These are phyloP conservation scores for Terfezia boudieri DNA, from an alignment of 495 filamentous ascomycete species.

Conservation along the genomic window DNA sequence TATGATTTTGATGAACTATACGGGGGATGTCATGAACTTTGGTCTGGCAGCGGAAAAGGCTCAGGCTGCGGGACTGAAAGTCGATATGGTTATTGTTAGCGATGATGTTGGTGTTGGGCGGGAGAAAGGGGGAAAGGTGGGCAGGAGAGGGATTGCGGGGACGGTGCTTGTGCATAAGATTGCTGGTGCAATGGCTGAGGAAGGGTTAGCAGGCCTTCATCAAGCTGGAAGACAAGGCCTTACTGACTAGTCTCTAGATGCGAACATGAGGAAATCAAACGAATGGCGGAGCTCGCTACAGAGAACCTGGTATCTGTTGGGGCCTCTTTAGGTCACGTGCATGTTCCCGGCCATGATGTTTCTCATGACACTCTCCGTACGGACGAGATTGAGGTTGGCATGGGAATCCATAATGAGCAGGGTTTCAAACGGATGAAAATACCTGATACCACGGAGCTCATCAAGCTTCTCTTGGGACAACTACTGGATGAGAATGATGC, in stretches of 20 bases:
- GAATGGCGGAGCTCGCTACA: constrained; percentile 47
- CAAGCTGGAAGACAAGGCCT: not conserved
- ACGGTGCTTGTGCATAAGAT: constrained; percentile 82
- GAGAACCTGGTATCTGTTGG: constrained; percentile 71
- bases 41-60: constrained; percentile 89
- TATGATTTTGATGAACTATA: constrained; percentile 46
- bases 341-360: constrained; percentile 56
- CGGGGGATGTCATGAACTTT: constrained; percentile 82
- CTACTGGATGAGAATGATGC: constrained; percentile 56
- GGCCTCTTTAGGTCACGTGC: constrained; percentile 67
- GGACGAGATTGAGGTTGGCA: constrained; percentile 76
- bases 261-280: constrained; percentile 36
- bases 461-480: constrained; percentile 58
- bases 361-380: constrained; percentile 9
- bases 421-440: constrained; percentile 48
- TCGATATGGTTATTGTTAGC: constrained; percentile 87
- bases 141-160: constrained; percentile 73
- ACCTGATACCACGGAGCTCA: constrained; percentile 43
- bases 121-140: constrained; percentile 66
- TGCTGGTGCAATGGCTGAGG: constrained; percentile 54
- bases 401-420: constrained; percentile 96
- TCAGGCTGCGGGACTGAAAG: constrained; percentile 50
- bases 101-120: constrained; percentile 89
- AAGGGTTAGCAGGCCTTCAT: constrained; percentile 32
- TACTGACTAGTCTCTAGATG: constrained; percentile 13